A percentile compares a stretch with the other conserved stretches of the same genome.
phyloP scores from a whole-genome alignment of 441 rosid species.

The Adansonia grandidieri region DNA sequence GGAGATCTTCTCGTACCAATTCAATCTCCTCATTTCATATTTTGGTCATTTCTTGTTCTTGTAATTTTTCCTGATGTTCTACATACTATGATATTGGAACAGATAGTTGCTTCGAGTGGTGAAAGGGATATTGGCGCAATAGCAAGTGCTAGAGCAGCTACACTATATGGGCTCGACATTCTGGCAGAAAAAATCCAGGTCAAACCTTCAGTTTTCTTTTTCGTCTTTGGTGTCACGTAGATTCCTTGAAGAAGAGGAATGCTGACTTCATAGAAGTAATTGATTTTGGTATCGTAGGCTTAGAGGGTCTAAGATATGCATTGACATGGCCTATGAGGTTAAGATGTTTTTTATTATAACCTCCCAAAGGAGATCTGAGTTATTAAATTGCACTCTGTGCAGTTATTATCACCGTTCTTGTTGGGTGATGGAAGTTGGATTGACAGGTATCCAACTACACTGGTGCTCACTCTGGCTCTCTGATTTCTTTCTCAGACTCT shows the following conservation, averaged over 20 bases:
- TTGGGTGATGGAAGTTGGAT: neutral
- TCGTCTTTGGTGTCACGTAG: neutral
- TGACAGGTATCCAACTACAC: neutral
- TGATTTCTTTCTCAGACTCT: neutral
- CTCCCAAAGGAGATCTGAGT: neutral
- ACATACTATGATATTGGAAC: conserved; percentile 7
- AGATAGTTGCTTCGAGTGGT: conserved; percentile 68
- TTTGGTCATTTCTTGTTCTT: neutral
- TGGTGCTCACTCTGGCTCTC: neutral
- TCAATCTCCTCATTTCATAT: neutral
- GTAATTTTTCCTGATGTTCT: neutral
- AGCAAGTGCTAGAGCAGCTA: conserved; percentile 92
- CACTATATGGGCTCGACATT: conserved; percentile 79
- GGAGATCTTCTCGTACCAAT: conserved; percentile 24
- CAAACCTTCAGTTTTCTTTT: conserved; percentile 23
- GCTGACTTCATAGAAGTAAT: neutral
- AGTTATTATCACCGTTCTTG: neutral
- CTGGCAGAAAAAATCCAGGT: conserved; percentile 82
- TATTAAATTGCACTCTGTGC: neutral
- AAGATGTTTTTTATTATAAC: neutral
- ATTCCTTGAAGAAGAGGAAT: conserved; percentile 8
- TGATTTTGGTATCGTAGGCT: neutral
- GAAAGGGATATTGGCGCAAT: conserved; percentile 71
- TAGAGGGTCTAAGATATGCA: neutral
- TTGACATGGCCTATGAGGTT: neutral